These are phyloP conservation scores for Ophiostoma populinum DNA, from an alignment of 2,329 filamentous ascomycete species.

Conservation along the genomic window DNA sequence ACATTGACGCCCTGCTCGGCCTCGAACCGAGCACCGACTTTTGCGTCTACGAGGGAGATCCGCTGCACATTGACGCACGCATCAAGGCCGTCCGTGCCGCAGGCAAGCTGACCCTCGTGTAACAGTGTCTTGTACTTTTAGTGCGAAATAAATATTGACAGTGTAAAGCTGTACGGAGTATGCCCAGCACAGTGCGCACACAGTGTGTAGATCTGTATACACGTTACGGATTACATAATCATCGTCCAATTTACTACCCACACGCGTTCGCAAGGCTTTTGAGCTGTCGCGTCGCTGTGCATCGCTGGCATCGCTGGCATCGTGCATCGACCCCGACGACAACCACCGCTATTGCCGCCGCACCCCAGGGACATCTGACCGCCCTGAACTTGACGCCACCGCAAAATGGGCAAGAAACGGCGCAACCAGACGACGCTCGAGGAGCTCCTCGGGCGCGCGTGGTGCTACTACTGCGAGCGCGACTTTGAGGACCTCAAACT, in stretches of 20 bases:
- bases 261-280: neutral
- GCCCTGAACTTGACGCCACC: neutral
- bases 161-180: too few species aligned
- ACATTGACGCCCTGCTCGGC: slow-evolving; percentile 41
- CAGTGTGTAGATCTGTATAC: neutral
- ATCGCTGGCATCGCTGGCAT: too few species aligned
- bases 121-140: neutral
- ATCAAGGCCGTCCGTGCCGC: slow-evolving; percentile 34
- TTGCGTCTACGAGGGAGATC: slow-evolving; percentile 45
- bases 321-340: too few species aligned
- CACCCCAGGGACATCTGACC: neutral
- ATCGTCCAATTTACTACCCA: too few species aligned
- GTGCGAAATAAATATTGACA: too few species aligned
- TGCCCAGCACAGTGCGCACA: neutral
- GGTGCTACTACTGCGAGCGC: slow-evolving; percentile 99
- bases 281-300: neutral
- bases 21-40: slow-evolving; percentile 30
- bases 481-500: slow-evolving; percentile 97
- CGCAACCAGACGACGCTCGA: slow-evolving; percentile 72
- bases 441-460: slow-evolving; percentile 71
- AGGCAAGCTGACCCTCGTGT: neutral
- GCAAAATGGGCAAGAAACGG: slow-evolving; percentile 78
- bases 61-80: slow-evolving; percentile 38
- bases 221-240: too few species aligned
- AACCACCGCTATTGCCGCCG: too few species aligned